Conservation (phyloP, 495 filamentous ascomycete species). For the Entonaema liquescens region DNA sequence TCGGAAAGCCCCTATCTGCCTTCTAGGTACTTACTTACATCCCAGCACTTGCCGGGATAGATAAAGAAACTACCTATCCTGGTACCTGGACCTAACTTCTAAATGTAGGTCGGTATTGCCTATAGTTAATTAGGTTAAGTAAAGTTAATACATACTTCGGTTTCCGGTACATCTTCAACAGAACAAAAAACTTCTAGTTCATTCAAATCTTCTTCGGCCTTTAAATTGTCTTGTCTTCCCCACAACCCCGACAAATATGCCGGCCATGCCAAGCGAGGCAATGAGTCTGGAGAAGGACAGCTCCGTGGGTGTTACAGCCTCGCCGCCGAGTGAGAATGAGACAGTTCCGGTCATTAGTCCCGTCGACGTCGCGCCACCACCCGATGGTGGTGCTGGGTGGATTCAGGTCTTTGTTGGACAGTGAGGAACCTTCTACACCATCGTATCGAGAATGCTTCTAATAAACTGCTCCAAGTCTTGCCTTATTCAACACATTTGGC, state of each 20-base stretch:
- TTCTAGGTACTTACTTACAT: background rate
- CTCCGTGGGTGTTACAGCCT: background rate
- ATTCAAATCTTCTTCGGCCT: background rate
- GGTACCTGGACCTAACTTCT: too few relatives aligned
- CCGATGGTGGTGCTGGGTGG: conserved; percentile 35
- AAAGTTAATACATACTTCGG: background rate
- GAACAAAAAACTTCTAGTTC: background rate
- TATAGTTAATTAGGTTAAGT: too few relatives aligned
- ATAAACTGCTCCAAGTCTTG: conserved; percentile 27
- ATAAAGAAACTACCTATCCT: background rate
- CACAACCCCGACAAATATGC: background rate
- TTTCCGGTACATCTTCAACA: background rate
- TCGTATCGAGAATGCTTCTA: conserved; percentile 1
- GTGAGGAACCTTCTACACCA: conserved; percentile 5
- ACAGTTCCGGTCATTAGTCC: background rate
- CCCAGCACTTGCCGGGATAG: too few relatives aligned
- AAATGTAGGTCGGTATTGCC: too few relatives aligned
- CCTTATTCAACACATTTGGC: conserved; percentile 40
- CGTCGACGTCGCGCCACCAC: conserved; percentile 16
- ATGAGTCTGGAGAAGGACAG: conserved; percentile 32
- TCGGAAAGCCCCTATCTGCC: conserved; percentile 2
- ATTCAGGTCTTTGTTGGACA: conserved; percentile 39
- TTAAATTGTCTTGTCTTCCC: background rate
- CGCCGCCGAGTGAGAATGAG: conserved; percentile 24
- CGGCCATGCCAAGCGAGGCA: conserved; percentile 1